Evolutionary conservation across 257 asterid species (phyloP), one percentile per base, ranked within the genome.

Genomic region (Solanum stenotomum): DNA sequence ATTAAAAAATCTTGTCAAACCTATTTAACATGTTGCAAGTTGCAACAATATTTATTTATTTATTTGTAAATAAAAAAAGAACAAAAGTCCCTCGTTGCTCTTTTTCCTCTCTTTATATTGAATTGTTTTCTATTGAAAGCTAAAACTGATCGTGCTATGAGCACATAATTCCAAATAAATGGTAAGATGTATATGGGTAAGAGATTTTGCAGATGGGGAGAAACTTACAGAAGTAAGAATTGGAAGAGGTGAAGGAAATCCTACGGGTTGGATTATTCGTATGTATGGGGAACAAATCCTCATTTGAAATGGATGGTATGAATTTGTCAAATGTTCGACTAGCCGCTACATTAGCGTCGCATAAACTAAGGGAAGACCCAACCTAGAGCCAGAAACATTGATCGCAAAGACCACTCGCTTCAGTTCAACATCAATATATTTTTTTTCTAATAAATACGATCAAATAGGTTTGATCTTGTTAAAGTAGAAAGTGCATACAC

Each of bases 241-340:
- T 13, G 56, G 20, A 46, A 46, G 7, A 46, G 56, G 56, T 14
- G 56, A 13, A 46, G 56, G 20, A 46, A 46, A 46, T 46, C 20
- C 20, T 46, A 13, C 15, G 18, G 16, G 0, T 4, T 46, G 61
- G 61, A 52, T 18, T 52, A 10, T 1, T 18, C 11, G 25, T 6
- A 1, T 18, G 25, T 56, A 1, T 0, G 0, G 25, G n/a, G 10
- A 25, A 56, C n/a, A 18, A 56, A 56, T 18, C 3, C 22, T 5
- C 10, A 20, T 20, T 20, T 20, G n/a, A 56, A 56, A 56, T 20
- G 0, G 25, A 56, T 1, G 0, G 1, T 3, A 1, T 20, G 12
- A 56, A 0, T 56, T 56, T 56, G 25, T 56, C 11, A 7, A 20
- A 56, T 1, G 0, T 1, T 56, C 11, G 0, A 56, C 65, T 20